A percentile compares a stretch with the other conserved stretches of the same genome.
phyloP scores from a whole-genome alignment of 768 basidiomycete species.

The Boletus subcaerulescens region DNA sequence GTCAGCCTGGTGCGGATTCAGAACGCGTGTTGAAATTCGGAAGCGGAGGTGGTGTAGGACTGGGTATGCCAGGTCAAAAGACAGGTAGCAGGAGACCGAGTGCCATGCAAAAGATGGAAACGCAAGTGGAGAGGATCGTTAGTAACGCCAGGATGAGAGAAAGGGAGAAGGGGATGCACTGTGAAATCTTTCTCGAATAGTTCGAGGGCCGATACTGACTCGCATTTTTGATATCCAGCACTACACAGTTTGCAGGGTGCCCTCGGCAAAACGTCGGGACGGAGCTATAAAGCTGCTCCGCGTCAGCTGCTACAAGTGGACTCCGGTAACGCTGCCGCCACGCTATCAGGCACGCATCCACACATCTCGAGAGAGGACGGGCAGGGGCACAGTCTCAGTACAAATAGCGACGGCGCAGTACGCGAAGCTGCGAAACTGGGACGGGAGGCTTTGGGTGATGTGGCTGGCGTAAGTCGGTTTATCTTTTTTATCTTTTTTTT shows the following conservation, averaged over 20 bases:
- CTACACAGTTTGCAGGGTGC: constrained; percentile 85
- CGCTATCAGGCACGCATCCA: constrained; percentile 40
- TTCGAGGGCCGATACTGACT: background rate
- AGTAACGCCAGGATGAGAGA: constrained; percentile 85
- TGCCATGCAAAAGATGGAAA: constrained; percentile 91
- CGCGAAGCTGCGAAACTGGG: constrained; percentile 75
- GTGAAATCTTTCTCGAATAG: constrained; percentile 32
- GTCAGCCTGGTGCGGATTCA: constrained; percentile 54
- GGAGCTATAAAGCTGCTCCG: constrained; percentile 95
- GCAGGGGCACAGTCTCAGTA: constrained; percentile 18
- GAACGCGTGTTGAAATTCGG: constrained; percentile 85
- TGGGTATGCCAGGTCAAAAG: constrained; percentile 47
- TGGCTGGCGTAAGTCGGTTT: constrained; percentile 43
- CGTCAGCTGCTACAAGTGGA: constrained; percentile 93
- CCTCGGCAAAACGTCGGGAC: constrained; percentile 88
- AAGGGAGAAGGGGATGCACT: constrained; percentile 75
- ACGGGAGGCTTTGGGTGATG: constrained; percentile 65
- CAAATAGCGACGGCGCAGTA: constrained; percentile 53
- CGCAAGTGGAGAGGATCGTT: constrained; percentile 95
- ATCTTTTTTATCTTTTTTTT: background rate
- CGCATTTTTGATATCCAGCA: constrained; percentile 37
- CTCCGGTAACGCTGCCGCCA: constrained; percentile 37
- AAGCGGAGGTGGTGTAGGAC: constrained; percentile 82
- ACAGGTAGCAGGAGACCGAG: constrained; percentile 68
- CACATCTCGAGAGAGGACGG: constrained; percentile 55